Conservation (phyloP, 2,329 filamentous ascomycete species). For the Aspergillus caelatus region DNA sequence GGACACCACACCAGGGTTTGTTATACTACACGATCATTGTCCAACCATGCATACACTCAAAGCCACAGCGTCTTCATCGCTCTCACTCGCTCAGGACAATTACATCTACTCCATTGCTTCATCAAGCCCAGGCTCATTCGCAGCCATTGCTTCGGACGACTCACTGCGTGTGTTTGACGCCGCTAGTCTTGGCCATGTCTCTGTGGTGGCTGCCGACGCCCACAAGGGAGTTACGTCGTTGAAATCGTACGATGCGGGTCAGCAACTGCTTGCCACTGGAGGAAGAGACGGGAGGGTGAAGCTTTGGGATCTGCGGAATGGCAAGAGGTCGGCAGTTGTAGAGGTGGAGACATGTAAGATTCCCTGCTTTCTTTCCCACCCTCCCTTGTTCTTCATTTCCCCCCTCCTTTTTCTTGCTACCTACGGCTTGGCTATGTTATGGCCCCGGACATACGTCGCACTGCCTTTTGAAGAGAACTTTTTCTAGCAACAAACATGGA, state of each 20-base stretch:
- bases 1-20: neutral
- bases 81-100: slow-evolving; percentile 42
- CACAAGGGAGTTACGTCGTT: slow-evolving; percentile 45
- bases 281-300: slow-evolving; percentile 46
- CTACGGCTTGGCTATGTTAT: neutral
- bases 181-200: slow-evolving; percentile 34
- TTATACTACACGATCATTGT: slow-evolving; percentile 5
- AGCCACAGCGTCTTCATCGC: slow-evolving; percentile 37
- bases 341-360: slow-evolving; percentile 41
- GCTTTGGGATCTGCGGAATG: slow-evolving; percentile 44
- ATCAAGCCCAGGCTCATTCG: slow-evolving; percentile 34
- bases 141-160: slow-evolving; percentile 50
- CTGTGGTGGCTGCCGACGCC: slow-evolving; percentile 30
- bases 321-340: slow-evolving; percentile 32
- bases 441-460: neutral
- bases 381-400: slow-evolving; percentile 9
- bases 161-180: slow-evolving; percentile 47
- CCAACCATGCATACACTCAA: slow-evolving; percentile 38
- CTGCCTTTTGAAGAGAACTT: neutral
- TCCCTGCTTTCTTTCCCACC: slow-evolving; percentile 6
- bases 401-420: neutral
- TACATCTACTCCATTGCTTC: slow-evolving; percentile 48
- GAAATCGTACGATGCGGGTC: slow-evolving; percentile 29
- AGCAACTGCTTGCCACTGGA: slow-evolving; percentile 37
- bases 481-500: neutral